Conservation (phyloP, 306 rosid genomes). For the Mucuna pruriens region DNA sequence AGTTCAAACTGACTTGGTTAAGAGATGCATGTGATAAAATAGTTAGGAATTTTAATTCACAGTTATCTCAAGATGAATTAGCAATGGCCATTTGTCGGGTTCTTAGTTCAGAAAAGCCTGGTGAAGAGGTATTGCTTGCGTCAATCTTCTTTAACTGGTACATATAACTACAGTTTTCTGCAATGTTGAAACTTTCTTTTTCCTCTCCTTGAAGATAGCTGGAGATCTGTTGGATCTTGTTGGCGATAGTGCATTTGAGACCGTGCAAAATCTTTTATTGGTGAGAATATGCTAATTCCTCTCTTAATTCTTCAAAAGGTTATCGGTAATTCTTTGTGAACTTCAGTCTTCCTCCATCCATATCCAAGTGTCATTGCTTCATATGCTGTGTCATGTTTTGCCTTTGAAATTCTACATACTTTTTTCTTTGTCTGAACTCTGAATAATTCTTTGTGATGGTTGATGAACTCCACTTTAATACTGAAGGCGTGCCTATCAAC, state of each 20-base stretch:
- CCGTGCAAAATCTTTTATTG: conserved; percentile 79
- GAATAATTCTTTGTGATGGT: conserved; percentile 23
- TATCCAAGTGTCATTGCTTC: conserved; percentile 29
- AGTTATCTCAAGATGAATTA: conserved; percentile 78
- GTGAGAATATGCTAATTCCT: conserved; percentile 55
- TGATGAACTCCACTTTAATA: conserved; percentile 30
- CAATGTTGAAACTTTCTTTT: conserved; percentile 27
- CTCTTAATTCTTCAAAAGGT: conserved; percentile 20
- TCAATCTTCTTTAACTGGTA: conserved; percentile 18
- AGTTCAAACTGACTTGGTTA: conserved; percentile 79
- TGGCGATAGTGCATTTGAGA: conserved; percentile 91
- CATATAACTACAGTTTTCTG: conserved; percentile 25
- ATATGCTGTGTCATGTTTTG: conserved; percentile 21
- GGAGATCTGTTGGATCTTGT: conserved; percentile 91
- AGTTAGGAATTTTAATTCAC: conserved; percentile 50
- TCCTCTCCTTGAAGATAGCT: conserved; percentile 70
- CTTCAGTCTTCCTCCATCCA: conserved; percentile 8
- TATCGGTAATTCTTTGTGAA: conserved; percentile 31
- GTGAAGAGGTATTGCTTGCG: conserved; percentile 79
- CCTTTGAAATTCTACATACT: conserved; percentile 12
- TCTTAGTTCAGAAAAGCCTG: conserved; percentile 87
- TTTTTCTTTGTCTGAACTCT: conserved; percentile 17
- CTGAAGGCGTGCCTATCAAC: not conserved
- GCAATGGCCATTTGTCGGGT: conserved; percentile 95
- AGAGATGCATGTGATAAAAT: conserved; percentile 81